These are phyloP conservation scores for Balakata baccata DNA, from an alignment of 345 rosid species.

Conservation along the genomic window DNA sequence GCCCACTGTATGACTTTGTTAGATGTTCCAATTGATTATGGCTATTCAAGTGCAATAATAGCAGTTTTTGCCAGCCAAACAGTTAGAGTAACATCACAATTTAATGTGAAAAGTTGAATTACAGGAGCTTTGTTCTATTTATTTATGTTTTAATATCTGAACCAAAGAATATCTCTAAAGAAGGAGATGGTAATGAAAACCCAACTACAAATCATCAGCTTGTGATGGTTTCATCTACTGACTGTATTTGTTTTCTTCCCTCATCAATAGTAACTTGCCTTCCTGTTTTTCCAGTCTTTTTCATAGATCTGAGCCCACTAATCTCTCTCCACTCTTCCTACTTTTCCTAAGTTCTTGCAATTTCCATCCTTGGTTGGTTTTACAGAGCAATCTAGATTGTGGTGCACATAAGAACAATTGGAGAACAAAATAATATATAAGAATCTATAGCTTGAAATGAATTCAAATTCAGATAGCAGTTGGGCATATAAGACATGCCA, in stretches of 20 bases:
- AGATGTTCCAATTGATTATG: slow-evolving; percentile 22
- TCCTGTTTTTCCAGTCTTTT: too few species aligned
- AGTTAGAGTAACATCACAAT: background rate
- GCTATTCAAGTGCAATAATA: slow-evolving; percentile 1
- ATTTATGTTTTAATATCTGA: background rate
- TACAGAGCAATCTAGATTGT: too few species aligned
- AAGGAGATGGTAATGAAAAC: background rate
- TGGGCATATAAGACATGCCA: background rate
- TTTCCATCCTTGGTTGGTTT: too few species aligned
- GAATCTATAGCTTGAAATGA: background rate
- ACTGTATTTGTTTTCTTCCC: too few species aligned
- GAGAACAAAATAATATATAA: background rate
- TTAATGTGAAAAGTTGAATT: background rate
- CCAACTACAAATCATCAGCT: background rate
- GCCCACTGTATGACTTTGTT: slow-evolving; percentile 33
- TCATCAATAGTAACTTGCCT: too few species aligned
- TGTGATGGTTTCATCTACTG: background rate
- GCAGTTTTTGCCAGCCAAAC: background rate
- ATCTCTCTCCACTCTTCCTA: too few species aligned
- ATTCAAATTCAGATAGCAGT: background rate
- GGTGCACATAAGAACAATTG: background rate
- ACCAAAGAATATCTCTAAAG: background rate
- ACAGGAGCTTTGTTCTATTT: background rate
- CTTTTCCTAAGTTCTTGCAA: too few species aligned
- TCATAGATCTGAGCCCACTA: too few species aligned